These are phyloP conservation scores for Podaxis pistillaris DNA, from an alignment of 768 basidiomycete species.

Conservation along the genomic window DNA sequence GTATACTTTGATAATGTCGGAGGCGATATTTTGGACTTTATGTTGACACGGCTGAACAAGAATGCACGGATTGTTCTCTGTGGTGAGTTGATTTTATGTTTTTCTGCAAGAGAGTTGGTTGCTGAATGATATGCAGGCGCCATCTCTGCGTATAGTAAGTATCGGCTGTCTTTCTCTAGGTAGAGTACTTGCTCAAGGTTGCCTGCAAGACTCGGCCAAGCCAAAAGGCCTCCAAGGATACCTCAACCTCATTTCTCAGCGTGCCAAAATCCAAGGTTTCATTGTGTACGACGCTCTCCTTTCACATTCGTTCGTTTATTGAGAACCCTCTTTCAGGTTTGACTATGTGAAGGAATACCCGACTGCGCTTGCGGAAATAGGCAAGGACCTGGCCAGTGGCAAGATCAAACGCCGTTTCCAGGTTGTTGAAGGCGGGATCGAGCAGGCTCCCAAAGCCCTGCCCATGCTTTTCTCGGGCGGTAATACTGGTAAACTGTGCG, in stretches of 20 bases:
- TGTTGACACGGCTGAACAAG: slow-evolving; percentile 70
- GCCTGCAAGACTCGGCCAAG: slow-evolving; percentile 45
- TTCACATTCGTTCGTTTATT: not conserved
- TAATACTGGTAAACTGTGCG: slow-evolving; percentile 77
- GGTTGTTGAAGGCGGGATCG: slow-evolving; percentile 67
- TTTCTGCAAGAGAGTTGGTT: not conserved
- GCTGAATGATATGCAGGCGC: slow-evolving; percentile 47
- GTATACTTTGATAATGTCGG: slow-evolving; percentile 86
- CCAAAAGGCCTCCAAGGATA: slow-evolving; percentile 71
- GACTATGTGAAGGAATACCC: slow-evolving; percentile 69
- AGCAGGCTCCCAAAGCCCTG: slow-evolving; percentile 70
- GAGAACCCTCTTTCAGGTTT: slow-evolving; percentile 41
- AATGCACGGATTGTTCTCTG: slow-evolving; percentile 79
- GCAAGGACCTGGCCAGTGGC: slow-evolving; percentile 58
- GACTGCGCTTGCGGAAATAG: slow-evolving; percentile 56
- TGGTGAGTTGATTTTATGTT: slow-evolving; percentile 44
- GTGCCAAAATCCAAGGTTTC: slow-evolving; percentile 84
- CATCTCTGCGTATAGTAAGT: slow-evolving; percentile 81
- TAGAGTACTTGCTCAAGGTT: not conserved
- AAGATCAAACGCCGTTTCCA: slow-evolving; percentile 81
- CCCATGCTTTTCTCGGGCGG: slow-evolving; percentile 71
- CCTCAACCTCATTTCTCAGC: slow-evolving; percentile 65
- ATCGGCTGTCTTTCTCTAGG: not conserved
- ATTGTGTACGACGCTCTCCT: slow-evolving; percentile 52
- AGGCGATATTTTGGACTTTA: slow-evolving; percentile 79